phyloP scores from a whole-genome alignment of 192 early-diverging fungal species.

The Coemansia sp. region DNA sequence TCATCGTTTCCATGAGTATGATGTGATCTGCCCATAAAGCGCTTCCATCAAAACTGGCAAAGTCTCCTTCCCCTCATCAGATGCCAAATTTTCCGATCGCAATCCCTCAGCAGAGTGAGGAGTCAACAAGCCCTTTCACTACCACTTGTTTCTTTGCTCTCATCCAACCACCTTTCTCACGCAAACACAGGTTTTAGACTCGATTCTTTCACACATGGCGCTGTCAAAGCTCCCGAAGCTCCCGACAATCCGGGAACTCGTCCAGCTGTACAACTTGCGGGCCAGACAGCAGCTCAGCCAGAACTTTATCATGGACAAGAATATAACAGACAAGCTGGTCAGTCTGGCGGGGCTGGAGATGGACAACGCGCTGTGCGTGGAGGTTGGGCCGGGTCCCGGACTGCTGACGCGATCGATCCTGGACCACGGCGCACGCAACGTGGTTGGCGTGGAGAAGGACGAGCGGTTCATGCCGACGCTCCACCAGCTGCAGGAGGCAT shows the following conservation, averaged over 20 bases:
- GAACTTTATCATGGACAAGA: slow-evolving; percentile 82
- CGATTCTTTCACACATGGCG: neutral
- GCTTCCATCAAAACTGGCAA: too few relatives aligned
- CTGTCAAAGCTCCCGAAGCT: slow-evolving; percentile 57
- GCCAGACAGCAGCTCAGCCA: slow-evolving; percentile 76
- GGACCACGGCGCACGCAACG: slow-evolving; percentile 60
- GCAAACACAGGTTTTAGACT: neutral
- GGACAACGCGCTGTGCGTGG: slow-evolving; percentile 64
- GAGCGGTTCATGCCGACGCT: slow-evolving; percentile 67
- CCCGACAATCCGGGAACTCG: slow-evolving; percentile 70
- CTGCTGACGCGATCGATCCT: slow-evolving; percentile 77
- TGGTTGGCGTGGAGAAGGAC: slow-evolving; percentile 78
- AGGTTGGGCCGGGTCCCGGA: slow-evolving; percentile 81
- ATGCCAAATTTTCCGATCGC: too few relatives aligned
- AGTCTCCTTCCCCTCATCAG: too few relatives aligned
- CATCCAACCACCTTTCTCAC: neutral
- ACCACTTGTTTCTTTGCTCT: neutral
- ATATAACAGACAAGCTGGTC: slow-evolving; percentile 78
- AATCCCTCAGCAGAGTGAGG: too few relatives aligned
- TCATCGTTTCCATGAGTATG: too few relatives aligned
- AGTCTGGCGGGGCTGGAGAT: slow-evolving; percentile 59
- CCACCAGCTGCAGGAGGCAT: slow-evolving; percentile 72
- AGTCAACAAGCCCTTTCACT: neutral
- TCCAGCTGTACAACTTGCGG: slow-evolving; percentile 71
- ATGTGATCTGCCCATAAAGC: too few relatives aligned